Evolutionary conservation across 768 basidiomycete species (phyloP).

Genomic region (Neoboletus magnificus): DNA sequence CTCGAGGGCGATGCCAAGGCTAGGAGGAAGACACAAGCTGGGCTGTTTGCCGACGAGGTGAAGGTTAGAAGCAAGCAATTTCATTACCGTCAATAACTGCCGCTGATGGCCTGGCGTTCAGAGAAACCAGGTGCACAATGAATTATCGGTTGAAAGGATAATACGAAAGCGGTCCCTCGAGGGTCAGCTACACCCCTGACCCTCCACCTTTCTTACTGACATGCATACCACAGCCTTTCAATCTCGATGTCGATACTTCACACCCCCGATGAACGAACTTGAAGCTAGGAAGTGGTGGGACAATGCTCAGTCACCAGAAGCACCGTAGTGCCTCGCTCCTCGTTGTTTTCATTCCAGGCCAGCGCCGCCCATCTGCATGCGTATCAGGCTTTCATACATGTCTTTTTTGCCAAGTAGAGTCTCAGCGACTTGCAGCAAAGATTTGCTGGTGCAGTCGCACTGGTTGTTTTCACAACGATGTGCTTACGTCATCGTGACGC

Average conservation of each 20-base stretch:
- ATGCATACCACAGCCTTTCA: constrained; percentile 56
- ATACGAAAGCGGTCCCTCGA: constrained; percentile 67
- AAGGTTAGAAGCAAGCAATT: constrained; percentile 47
- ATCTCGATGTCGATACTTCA: constrained; percentile 76
- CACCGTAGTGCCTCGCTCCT: constrained; percentile 30
- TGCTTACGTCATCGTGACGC: constrained; percentile 30
- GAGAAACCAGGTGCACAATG: constrained; percentile 74
- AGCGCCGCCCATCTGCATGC: constrained; percentile 13
- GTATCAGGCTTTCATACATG: constrained; percentile 11
- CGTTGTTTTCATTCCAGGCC: constrained; percentile 27
- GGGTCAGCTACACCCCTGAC: constrained; percentile 43
- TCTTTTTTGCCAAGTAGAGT: constrained; percentile 5
- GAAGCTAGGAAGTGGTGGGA: constrained; percentile 61
- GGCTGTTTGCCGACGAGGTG: constrained; percentile 62
- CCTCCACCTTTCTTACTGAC: constrained; percentile 18
- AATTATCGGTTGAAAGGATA: constrained; percentile 68
- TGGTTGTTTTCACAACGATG: background rate
- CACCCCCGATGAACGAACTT: constrained; percentile 56
- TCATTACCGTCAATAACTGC: constrained; percentile 31
- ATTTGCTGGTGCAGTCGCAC: background rate
- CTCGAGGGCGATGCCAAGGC: constrained; percentile 42
- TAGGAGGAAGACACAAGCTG: constrained; percentile 52
- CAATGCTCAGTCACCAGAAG: constrained; percentile 33
- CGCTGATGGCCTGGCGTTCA: constrained; percentile 34
- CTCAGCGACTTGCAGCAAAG: constrained; percentile 1